Evolutionary conservation across 352 stramenopile species (phyloP), one percentile per base, ranked within the genome.

Genomic region (Blastocystis hominis): DNA sequence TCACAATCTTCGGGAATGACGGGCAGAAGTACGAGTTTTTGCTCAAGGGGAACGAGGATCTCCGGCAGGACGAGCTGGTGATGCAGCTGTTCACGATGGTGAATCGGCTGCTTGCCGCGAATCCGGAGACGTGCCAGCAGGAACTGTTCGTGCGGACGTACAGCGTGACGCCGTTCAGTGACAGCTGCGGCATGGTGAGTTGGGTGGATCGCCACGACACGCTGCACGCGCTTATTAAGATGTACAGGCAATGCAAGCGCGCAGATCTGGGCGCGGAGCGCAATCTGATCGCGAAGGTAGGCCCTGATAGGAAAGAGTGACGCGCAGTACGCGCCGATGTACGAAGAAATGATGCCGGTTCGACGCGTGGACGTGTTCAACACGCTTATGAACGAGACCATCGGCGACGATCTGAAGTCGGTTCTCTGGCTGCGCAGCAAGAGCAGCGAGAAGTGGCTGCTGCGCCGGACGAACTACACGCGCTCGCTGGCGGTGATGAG

Each of bases 1-100:
- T 99, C 36, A 96, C 92, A 13, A 95, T 99, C 44, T 89, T 94
- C 9, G 97, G 96, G 24, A 97, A 94, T 75, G 96, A 99, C 90
- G 96, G 96, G 0, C 91, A 97, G 55, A 93, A 98, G 89, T 99
- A 99, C 92, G 94, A 97, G 86, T 99, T 98, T 89, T 90, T 99
- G 63, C 92, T 99, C 0, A 99, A 99, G 91, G 97, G 96, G 17
- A 95, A 99, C 89, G 97, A 99, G 90, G 97, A 99, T 92, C 90
- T 99, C 64, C 91, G 97, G 24, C 96, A 99, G 91, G 97, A 99
- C 89, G 97, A 99, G 90, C 92, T 96, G 34, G 96, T 99, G 53
- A 99, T 98, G 92, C 97, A 99, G 90, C 90, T 99, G 0, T 99
- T 99, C 90, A 96, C 96, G 2, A 92, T 99, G n/a, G 96, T 99